A percentile compares a stretch with the other conserved stretches of the same genome.
phyloP scores from a whole-genome alignment of 2,329 filamentous ascomycete genomes.

The Epichloe amarillans region DNA sequence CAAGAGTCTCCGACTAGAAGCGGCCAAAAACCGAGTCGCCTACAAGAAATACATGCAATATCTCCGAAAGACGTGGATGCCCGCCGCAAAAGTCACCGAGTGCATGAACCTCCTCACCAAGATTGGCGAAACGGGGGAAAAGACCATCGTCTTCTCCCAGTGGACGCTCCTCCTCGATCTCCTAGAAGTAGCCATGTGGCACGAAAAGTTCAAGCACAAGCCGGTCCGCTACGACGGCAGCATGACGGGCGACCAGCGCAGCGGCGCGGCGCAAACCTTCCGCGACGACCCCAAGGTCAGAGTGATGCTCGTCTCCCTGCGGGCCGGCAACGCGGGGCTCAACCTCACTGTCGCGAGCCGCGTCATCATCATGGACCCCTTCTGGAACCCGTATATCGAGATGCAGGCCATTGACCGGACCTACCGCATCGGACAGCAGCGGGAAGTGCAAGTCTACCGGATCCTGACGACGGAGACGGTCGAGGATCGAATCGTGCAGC shows the following conservation, averaged over 20 bases:
- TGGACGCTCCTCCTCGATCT: constrained; percentile 66
- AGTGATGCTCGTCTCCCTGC: constrained; percentile 70
- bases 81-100: constrained; percentile 72
- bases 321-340: constrained; percentile 71
- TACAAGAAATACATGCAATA: constrained; percentile 57
- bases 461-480: constrained; percentile 67
- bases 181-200: constrained; percentile 57
- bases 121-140: constrained; percentile 46
- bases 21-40: constrained; percentile 47
- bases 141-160: constrained; percentile 65
- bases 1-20: constrained; percentile 51
- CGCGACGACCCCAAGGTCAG: constrained; percentile 50
- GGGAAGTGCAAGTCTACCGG: constrained; percentile 65
- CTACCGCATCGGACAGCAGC: constrained; percentile 71
- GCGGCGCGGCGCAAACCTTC: constrained; percentile 53
- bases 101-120: constrained; percentile 61
- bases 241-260: constrained; percentile 57
- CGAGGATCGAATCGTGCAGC: constrained; percentile 69
- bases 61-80: constrained; percentile 55
- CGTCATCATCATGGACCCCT: constrained; percentile 83
- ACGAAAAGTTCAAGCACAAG: constrained; percentile 44
- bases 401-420: constrained; percentile 86
- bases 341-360: constrained; percentile 74
- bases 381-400: constrained; percentile 90
- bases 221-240: constrained; percentile 68